phyloP scores from a whole-genome alignment of 129 eudicot genomes.

The Pulicaria dysenterica region DNA sequence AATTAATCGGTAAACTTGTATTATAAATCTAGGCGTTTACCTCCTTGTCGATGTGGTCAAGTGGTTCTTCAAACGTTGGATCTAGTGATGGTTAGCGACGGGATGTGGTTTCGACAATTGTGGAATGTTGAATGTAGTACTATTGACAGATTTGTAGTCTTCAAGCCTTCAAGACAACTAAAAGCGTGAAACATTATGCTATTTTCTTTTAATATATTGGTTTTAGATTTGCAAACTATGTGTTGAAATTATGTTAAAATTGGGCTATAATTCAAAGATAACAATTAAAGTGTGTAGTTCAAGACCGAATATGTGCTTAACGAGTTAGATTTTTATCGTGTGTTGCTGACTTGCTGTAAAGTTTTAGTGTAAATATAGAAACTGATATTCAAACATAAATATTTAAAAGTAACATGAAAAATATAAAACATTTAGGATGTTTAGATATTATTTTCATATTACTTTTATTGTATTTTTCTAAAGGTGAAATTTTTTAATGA shows the following conservation, averaged over 20 bases:
- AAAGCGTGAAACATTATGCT: background rate
- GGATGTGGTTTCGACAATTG: background rate
- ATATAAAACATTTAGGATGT: too few relatives aligned
- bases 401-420: too few relatives aligned
- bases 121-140: background rate
- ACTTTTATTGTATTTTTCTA: too few relatives aligned
- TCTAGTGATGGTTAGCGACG: background rate
- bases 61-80: background rate
- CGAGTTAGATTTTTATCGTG: too few relatives aligned
- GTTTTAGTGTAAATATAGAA: too few relatives aligned
- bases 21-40: conserved; percentile 22
- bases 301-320: too few relatives aligned
- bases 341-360: too few relatives aligned
- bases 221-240: background rate
- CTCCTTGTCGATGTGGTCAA: conserved; percentile 14
- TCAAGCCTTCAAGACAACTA: background rate
- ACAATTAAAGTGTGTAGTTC: too few relatives aligned
- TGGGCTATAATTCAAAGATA: too few relatives aligned
- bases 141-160: background rate
- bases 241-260: background rate
- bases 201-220: background rate
- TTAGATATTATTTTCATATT: too few relatives aligned
- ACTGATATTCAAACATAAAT: too few relatives aligned
- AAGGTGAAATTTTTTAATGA: too few relatives aligned
- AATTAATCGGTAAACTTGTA: background rate